Evolutionary conservation across 1,284 basidiomycete genomes (phyloP).

Genomic region (Paramarasmius palmivorus): DNA sequence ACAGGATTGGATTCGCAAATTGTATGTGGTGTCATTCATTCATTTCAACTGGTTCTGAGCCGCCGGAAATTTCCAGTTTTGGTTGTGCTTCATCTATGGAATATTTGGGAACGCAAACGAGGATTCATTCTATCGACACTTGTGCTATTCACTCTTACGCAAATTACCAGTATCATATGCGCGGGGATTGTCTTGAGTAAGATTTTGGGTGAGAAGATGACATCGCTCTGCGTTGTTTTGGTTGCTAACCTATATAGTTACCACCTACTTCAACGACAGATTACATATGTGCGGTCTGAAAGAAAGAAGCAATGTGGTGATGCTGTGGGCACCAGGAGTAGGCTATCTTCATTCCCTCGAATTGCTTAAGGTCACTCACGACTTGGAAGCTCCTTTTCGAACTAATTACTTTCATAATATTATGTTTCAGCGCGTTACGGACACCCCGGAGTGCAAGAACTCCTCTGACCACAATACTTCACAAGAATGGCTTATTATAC

Average conservation of each 20-base stretch:
- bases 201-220: neutral
- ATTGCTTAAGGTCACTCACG: neutral
- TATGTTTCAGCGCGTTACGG: too few relatives aligned
- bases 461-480: too few relatives aligned
- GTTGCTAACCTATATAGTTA: too few relatives aligned
- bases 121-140: neutral
- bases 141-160: neutral
- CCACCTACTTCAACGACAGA: too few relatives aligned
- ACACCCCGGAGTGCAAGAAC: too few relatives aligned
- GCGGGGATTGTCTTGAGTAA: neutral
- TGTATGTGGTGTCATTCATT: neutral
- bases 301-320: neutral
- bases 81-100: conserved; percentile 8
- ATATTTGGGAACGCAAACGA: conserved; percentile 4
- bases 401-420: neutral
- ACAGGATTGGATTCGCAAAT: too few relatives aligned
- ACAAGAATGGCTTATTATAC: too few relatives aligned
- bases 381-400: neutral
- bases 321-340: conserved; percentile 6
- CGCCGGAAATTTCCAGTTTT: neutral
- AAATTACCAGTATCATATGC: neutral
- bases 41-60: too few relatives aligned
- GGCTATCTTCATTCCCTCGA: neutral
- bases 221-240: neutral
- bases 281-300: neutral